Evolutionary conservation across 768 basidiomycete genomes (phyloP).

Genomic region (Boletellus sp.): DNA sequence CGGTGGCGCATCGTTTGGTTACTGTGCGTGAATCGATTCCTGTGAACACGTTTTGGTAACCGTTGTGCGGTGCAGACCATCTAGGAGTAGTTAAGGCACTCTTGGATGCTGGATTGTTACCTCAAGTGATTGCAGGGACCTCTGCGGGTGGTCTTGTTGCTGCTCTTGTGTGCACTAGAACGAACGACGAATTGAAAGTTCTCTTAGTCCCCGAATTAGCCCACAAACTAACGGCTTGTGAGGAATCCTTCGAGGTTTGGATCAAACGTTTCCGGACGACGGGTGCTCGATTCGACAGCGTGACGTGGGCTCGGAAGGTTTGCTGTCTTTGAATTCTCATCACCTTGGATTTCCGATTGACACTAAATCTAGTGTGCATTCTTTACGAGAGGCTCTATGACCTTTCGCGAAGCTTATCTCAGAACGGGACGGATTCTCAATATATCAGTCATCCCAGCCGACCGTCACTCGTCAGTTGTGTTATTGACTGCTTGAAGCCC

Average conservation of each 20-base stretch:
- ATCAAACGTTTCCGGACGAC: slow-evolving; percentile 71
- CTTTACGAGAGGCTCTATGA: slow-evolving; percentile 91
- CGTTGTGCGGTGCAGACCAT: slow-evolving; percentile 51
- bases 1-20: slow-evolving; percentile 95
- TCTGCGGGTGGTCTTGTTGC: slow-evolving; percentile 86
- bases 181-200: slow-evolving; percentile 77
- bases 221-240: slow-evolving; percentile 75
- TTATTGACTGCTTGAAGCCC: neutral
- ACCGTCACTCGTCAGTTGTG: slow-evolving; percentile 71
- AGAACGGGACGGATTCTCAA: slow-evolving; percentile 92
- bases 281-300: slow-evolving; percentile 92
- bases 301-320: slow-evolving; percentile 89
- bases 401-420: slow-evolving; percentile 92
- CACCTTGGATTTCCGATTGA: neutral
- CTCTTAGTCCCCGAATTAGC: slow-evolving; percentile 83
- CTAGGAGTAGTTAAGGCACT: slow-evolving; percentile 92
- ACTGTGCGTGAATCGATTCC: slow-evolving; percentile 52
- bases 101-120: slow-evolving; percentile 79
- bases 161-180: slow-evolving; percentile 78
- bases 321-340: slow-evolving; percentile 4
- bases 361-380: slow-evolving; percentile 58
- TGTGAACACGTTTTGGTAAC: neutral
- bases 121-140: slow-evolving; percentile 91
- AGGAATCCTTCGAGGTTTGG: slow-evolving; percentile 73
- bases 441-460: slow-evolving; percentile 88